Conservation (phyloP, 176 grass and related monocot genomes). For the Elymus sibiricus region DNA sequence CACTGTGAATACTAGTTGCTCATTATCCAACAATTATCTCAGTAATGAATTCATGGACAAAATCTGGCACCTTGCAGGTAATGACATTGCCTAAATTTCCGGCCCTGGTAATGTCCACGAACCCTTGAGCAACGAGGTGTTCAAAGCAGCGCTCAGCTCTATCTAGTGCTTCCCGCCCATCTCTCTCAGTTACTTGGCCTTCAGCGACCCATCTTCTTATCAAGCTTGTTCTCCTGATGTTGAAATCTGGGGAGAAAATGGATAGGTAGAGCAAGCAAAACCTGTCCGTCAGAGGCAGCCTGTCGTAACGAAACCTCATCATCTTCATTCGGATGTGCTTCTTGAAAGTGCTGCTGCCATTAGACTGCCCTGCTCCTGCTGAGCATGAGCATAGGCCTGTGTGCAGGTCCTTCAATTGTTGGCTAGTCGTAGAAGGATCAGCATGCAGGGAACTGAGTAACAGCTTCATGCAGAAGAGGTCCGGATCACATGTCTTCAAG, state of each 20-base stretch:
- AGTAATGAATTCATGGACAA: not conserved
- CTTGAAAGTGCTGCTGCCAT: not conserved
- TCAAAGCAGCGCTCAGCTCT: not conserved
- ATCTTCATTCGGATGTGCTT: not conserved
- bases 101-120: not conserved
- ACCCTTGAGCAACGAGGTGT: not conserved
- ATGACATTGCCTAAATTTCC: not conserved
- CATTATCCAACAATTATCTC: no score
- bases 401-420: not conserved
- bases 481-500: not conserved
- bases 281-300: not conserved
- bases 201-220: slow-evolving; percentile 5
- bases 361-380: rapidly evolving
- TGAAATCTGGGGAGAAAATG: not conserved
- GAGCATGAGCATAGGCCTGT: not conserved
- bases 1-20: no score
- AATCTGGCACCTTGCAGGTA: not conserved
- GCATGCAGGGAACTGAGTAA: not conserved
- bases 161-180: not conserved
- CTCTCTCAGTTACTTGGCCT: not conserved
- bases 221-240: not conserved
- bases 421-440: not conserved
- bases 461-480: slow-evolving; percentile 6
- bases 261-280: slow-evolving; percentile 13
- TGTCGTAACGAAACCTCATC: not conserved